These are phyloP conservation scores for Clonostachys sp. DNA, from an alignment of 2,329 filamentous ascomycete genomes.

Conservation along the genomic window DNA sequence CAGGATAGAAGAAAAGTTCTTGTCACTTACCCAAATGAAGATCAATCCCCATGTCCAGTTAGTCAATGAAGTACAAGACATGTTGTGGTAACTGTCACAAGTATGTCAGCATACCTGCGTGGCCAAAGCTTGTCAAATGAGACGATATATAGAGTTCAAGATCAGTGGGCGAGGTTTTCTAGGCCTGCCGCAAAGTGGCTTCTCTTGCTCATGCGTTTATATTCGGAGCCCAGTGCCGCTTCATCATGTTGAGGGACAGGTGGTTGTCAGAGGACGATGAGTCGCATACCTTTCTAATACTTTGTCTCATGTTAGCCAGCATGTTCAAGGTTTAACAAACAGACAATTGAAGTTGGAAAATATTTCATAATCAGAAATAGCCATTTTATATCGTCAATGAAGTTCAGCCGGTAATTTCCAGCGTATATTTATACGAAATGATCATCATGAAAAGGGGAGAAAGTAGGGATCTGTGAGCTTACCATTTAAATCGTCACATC, in stretches of 20 bases:
- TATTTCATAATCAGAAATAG: constrained; percentile 66
- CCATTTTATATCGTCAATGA: constrained; percentile 79
- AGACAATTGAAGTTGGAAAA: constrained; percentile 4
- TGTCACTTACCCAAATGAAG: no score
- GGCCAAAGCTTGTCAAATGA: no score
- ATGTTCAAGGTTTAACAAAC: neutral
- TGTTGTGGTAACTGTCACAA: no score
- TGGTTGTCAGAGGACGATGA: no score
- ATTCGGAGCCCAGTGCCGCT: constrained; percentile 97
- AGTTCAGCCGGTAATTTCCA: constrained; percentile 97
- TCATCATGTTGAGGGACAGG: constrained; percentile 60
- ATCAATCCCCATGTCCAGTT: no score
- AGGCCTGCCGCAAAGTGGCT: constrained; percentile 96
- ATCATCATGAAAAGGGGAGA: constrained; percentile 43
- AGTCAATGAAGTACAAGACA: no score
- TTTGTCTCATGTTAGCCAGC: constrained; percentile 3
- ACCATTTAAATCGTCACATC: no score
- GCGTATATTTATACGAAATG: constrained; percentile 65
- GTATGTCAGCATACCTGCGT: no score
- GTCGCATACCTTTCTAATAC: constrained; percentile 22
- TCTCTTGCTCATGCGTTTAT: constrained; percentile 66
- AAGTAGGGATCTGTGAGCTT: neutral
- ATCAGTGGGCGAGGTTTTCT: constrained; percentile 99
- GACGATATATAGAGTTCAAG: constrained; percentile 1
- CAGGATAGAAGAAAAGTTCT: no score